phyloP scores from a whole-genome alignment of 768 basidiomycete genomes.

The Fistulinella prunicolor region DNA sequence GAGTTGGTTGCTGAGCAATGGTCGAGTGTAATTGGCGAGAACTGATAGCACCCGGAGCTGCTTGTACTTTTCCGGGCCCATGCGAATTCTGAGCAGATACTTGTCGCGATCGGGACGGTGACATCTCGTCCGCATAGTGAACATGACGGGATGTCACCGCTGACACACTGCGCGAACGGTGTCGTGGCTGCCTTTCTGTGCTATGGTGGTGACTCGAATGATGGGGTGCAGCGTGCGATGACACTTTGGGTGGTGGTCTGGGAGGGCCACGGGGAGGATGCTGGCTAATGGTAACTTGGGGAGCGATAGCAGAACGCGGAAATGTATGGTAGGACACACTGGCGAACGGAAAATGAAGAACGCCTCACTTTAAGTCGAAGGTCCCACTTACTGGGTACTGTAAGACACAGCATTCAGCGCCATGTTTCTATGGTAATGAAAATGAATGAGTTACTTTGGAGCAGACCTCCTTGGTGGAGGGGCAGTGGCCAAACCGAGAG shows the following conservation, averaged over 20 bases:
- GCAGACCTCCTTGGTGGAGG: constrained; percentile 15
- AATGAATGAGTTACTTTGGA: constrained; percentile 19
- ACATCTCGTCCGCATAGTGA: constrained; percentile 21
- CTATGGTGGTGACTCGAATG: constrained; percentile 3
- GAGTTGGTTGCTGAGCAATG: constrained; percentile 4
- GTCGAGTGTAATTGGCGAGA: background rate
- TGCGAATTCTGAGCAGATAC: constrained; percentile 6
- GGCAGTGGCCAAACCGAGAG: constrained; percentile 16
- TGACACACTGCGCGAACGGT: constrained; percentile 12
- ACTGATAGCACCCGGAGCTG: constrained; percentile 1
- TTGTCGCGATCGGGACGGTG: constrained; percentile 11
- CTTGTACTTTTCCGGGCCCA: background rate
- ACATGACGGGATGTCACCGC: constrained; percentile 22
- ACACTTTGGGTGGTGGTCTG: constrained; percentile 1
- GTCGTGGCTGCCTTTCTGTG: background rate
- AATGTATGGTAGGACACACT: constrained; percentile 29
- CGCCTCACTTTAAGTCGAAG: constrained; percentile 4
- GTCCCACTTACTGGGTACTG: constrained; percentile 26
- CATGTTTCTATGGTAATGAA: background rate
- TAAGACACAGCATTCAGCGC: constrained; percentile 5
- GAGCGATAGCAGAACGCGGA: constrained; percentile 18
- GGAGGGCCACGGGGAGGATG: background rate
- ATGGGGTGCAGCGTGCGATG: constrained; percentile 4
- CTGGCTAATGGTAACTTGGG: background rate
- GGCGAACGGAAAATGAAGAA: constrained; percentile 12